Base-by-base conservation (phyloP, 257 asterid species). In the Nicotiana benthamiana region DNA sequence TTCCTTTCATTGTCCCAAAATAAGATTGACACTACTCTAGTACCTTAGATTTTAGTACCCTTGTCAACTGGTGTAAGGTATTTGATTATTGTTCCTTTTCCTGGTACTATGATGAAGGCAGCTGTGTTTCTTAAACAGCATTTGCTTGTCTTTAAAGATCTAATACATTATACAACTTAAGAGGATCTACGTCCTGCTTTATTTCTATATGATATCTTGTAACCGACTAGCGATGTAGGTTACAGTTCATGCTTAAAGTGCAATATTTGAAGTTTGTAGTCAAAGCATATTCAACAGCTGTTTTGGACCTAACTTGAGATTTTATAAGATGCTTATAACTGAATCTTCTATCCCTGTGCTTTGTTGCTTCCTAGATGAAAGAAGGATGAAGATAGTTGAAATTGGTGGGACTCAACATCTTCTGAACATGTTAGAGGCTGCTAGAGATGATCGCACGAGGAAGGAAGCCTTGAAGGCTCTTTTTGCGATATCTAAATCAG, bases 381-480 rank as follows among this genome's bases (percentile, higher is more conserved):
- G 87, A 81, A 91, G 98, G 88, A 91, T 91, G 97, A 91, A 87
- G 89, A 94, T 96, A 83, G 97, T 94, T 13, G 78, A 74, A 12
- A 74, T 74, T 74, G 98, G 99, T 67, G 99, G 97, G 59, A 93
- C 88, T 65, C 83, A 88, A 87, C 90, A 82, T 87, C 98, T 74
- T 1, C 15, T 74, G 24, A 48, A 87, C 81, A 91, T 94, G 98
- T 84, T 96, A 84, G 87, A 85, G 48, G 85, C 89, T 80, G 99
- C 98, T 66, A 96, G 87, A 84, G 99, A 96, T 86, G 97, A 94
- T 80, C 88, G 78, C 30, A 96, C 99, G 27, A 91, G 97, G 77
- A 90, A 86, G 83, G 97, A 86, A 86, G 97, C 98, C 80, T 82
- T 96, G 89, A 90, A 87, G 88, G 99, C 99, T 80, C 96, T 96